These are phyloP conservation scores for Stagonosporopsis chrysanthemi DNA, from an alignment of 2,329 filamentous ascomycete species.

Conservation along the genomic window DNA sequence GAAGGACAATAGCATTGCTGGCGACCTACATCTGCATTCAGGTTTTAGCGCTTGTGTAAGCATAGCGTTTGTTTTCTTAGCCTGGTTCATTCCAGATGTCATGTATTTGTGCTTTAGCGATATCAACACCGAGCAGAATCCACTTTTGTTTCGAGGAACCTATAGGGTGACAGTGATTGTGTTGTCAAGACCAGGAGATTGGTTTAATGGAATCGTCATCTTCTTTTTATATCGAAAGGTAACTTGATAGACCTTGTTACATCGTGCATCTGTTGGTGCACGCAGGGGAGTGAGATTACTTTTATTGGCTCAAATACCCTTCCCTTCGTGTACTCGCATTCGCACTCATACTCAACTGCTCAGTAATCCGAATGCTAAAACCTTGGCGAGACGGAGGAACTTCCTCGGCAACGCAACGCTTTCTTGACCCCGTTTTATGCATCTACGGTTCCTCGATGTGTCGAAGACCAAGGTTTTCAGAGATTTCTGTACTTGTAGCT, in stretches of 20 bases:
- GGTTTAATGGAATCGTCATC: too few species aligned
- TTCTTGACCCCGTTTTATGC: too few species aligned
- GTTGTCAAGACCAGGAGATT: background rate
- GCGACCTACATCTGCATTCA: background rate
- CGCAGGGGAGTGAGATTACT: background rate
- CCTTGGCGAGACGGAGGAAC: too few species aligned
- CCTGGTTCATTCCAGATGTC: background rate
- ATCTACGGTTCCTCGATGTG: background rate
- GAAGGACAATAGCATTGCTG: background rate
- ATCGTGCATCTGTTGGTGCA: too few species aligned
- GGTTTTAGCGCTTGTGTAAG: slow-evolving; percentile 9
- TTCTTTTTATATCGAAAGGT: too few species aligned
- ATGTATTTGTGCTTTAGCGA: slow-evolving; percentile 8
- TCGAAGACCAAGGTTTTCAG: background rate
- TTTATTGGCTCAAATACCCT: background rate
- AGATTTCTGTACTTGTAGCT: too few species aligned
- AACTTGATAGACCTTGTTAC: too few species aligned
- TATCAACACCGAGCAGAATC: background rate
- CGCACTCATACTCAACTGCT: background rate
- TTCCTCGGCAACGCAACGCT: background rate
- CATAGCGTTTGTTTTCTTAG: background rate
- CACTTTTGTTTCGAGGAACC: background rate
- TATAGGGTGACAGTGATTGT: background rate
- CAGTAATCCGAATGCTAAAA: background rate
- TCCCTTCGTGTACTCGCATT: too few species aligned